Conservation (phyloP, 805 yeast species). For the Saccharomycopsis javanensis region DNA sequence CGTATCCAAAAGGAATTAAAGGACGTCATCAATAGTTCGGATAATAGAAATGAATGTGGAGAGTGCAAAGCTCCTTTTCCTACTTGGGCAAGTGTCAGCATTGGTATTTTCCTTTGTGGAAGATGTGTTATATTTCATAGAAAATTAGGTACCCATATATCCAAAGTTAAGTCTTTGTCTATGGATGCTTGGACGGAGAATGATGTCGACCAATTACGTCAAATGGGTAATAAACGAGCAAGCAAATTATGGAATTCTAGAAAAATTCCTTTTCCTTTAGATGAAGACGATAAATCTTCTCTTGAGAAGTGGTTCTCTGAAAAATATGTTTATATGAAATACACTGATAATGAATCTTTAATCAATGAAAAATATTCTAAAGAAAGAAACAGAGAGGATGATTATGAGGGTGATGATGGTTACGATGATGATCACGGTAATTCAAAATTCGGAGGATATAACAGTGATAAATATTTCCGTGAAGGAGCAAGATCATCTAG, state of each 20-base stretch:
- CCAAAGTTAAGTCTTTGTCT: conserved; percentile 62
- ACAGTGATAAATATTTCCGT: background rate
- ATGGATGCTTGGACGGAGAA: conserved; percentile 57
- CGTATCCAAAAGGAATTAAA: conserved; percentile 43
- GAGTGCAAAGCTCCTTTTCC: conserved; percentile 67
- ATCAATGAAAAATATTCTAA: conserved; percentile 19
- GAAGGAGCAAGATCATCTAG: background rate
- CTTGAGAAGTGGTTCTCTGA: conserved; percentile 53
- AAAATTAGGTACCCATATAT: conserved; percentile 49
- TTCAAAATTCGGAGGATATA: background rate
- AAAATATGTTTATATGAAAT: conserved; percentile 60
- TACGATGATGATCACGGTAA: conserved; percentile 6
- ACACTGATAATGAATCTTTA: conserved; percentile 20
- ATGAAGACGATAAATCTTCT: conserved; percentile 57
- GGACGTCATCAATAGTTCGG: conserved; percentile 47
- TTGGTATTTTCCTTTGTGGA: conserved; percentile 71
- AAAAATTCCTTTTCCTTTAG: conserved; percentile 60
- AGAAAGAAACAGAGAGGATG: background rate
- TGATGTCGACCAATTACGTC: conserved; percentile 38
- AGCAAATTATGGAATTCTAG: conserved; percentile 58
- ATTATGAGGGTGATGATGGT: background rate
- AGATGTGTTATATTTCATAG: conserved; percentile 77
- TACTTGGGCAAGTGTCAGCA: conserved; percentile 31
- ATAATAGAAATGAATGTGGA: conserved; percentile 64
- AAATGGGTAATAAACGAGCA: conserved; percentile 55